Conservation (phyloP, 176 grass and related monocot genomes). For the Avena eriantha region DNA sequence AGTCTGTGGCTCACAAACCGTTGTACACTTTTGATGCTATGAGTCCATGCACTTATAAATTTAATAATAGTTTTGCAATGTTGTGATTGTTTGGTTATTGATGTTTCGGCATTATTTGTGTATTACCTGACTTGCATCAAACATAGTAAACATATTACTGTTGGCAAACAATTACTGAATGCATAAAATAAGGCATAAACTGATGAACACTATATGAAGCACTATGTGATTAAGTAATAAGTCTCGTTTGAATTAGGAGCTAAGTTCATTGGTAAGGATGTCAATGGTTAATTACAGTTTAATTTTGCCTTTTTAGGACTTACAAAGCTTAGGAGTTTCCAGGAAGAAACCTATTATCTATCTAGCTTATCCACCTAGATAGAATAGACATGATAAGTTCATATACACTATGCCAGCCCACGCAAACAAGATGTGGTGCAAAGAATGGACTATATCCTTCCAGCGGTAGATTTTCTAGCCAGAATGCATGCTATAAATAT, state of each 20-base stretch:
- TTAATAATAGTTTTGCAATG: background rate
- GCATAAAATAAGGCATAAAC: background rate
- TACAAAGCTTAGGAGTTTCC: background rate
- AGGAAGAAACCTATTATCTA: background rate
- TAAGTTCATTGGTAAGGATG: background rate
- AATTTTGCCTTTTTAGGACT: background rate
- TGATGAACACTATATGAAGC: background rate
- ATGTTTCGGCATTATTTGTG: background rate
- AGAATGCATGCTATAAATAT: background rate
- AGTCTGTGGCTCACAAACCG: background rate
- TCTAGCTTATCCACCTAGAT: background rate
- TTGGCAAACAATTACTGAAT: background rate
- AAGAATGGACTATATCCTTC: background rate
- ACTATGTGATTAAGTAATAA: background rate
- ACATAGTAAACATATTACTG: background rate
- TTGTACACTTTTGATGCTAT: background rate
- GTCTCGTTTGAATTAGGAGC: background rate
- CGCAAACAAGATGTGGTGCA: background rate
- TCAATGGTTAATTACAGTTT: background rate
- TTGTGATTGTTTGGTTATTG: background rate
- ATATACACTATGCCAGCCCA: background rate
- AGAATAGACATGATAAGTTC: background rate
- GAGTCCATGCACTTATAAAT: background rate
- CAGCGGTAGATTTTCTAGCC: background rate
- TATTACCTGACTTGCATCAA: background rate